phyloP scores from a whole-genome alignment of 805 yeast species.

The Pichia nakasei region DNA sequence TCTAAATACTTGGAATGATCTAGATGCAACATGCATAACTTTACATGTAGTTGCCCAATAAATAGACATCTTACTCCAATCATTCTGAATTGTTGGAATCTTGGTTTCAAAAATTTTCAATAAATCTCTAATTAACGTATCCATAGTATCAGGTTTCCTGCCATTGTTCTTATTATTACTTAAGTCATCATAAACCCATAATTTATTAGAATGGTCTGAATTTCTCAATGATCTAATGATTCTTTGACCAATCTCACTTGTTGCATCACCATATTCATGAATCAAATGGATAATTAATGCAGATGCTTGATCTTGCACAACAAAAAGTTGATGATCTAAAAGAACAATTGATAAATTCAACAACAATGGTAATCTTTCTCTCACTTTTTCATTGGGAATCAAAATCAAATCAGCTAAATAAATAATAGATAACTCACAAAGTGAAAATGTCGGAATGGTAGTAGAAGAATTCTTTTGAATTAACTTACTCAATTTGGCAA shows the following conservation, averaged over 20 bases:
- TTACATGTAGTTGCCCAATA: slow-evolving; percentile 98
- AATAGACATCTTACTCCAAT: slow-evolving; percentile 79
- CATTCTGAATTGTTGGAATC: slow-evolving; percentile 49
- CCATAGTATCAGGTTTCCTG: slow-evolving; percentile 82
- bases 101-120: slow-evolving; percentile 45
- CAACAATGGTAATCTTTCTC: slow-evolving; percentile 56
- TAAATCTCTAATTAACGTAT: slow-evolving; percentile 53
- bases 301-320: slow-evolving; percentile 80
- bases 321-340: slow-evolving; percentile 76
- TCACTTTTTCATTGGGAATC: slow-evolving; percentile 53
- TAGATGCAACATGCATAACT: slow-evolving; percentile 91
- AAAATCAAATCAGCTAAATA: slow-evolving; percentile 75
- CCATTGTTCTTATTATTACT: slow-evolving; percentile 70
- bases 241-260: slow-evolving; percentile 44
- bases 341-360: slow-evolving; percentile 74
- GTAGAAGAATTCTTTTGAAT: slow-evolving; percentile 38
- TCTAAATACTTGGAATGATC: slow-evolving; percentile 90
- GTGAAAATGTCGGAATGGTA: slow-evolving; percentile 62
- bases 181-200: slow-evolving; percentile 87
- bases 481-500: slow-evolving; percentile 57
- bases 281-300: slow-evolving; percentile 66
- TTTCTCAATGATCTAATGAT: slow-evolving; percentile 51
- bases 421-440: slow-evolving; percentile 80
- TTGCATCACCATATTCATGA: slow-evolving; percentile 47
- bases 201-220: slow-evolving; percentile 36